Evolutionary conservation across 2,329 filamentous ascomycete species (phyloP), one percentile per base, ranked within the genome.

Genomic region (Talaromyces funiculosus): DNA sequence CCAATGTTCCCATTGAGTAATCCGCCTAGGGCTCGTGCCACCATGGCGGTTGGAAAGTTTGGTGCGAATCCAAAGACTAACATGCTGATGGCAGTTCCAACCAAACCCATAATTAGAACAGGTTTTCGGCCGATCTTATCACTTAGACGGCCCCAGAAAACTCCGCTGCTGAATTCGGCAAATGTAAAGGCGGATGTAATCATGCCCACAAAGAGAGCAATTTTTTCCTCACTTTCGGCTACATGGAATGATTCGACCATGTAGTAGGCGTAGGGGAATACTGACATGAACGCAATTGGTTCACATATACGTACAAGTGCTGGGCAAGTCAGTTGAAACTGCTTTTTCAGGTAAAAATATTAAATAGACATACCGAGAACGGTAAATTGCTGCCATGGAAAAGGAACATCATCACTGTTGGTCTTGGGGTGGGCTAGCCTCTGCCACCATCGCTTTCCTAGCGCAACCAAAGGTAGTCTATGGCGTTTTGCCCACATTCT

Each of bases 251-350:
- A 91, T 69, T 92, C 83, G 67, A 97, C 89, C 94, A 99, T 97
- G 80, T 90, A 93, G 80, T 96, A 97, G 68, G 96, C 92, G 76
- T 97, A 99, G 1, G 94, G 94, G 73, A 99, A 97, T 68, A 97
- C 97, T 58, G 92, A 97, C 91, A 97, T 97, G 82, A 99, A 97
- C 5, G 94, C 94, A 75, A 99, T 97, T 57, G 94, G 94, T 74
- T 99, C 94, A 81, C 92, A 97, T 80, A 99, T 93, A 71, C 94
- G 88, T 78, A 92, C 96, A 71, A 96, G 82, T 49, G 92, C 92
- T 95, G 62, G 26, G 9, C 2, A 37, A 20, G 47, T 51, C 57
- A 59, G 29, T 38, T 14, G 14, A 31, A 8, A 14, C n/a, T 29
- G 9, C 7, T 22, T 14, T 14, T 20, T 20, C 38, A 42, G 7